A percentile compares a stretch with the other conserved stretches of the same genome.
These are phyloP conservation scores for Coemansia nantahalensis DNA, from an alignment of 192 early-diverging fungal species.

Conservation along the genomic window DNA sequence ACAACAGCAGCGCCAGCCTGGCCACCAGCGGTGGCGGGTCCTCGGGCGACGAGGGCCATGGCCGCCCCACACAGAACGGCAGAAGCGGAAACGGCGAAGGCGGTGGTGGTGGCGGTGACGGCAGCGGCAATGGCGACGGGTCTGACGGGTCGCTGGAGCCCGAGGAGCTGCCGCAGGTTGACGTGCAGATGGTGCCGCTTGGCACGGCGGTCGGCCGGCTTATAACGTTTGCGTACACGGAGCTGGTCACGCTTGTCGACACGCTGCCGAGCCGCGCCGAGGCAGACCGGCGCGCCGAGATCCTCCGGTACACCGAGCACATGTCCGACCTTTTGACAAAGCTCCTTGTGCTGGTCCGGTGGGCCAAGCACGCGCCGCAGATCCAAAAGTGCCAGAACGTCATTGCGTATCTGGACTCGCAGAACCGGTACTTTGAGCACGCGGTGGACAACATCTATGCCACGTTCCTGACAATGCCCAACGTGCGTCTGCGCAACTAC, in stretches of 20 bases:
- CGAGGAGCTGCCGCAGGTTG: slow-evolving; percentile 57
- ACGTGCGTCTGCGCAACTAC: slow-evolving; percentile 70
- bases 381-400: slow-evolving; percentile 70
- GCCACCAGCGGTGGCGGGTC: too few relatives aligned
- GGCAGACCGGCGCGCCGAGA: slow-evolving; percentile 56
- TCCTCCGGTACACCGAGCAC: slow-evolving; percentile 63
- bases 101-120: slow-evolving; percentile 2
- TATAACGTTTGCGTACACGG: slow-evolving; percentile 62
- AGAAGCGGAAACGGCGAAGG: not conserved
- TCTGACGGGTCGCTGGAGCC: slow-evolving; percentile 7
- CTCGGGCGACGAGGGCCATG: too few relatives aligned
- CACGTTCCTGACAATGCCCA: slow-evolving; percentile 51
- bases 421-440: slow-evolving; percentile 59
- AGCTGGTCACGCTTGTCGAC: slow-evolving; percentile 65
- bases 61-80: not conserved
- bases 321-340: slow-evolving; percentile 68
- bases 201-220: slow-evolving; percentile 60
- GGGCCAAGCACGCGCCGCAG: slow-evolving; percentile 65
- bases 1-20: slow-evolving; percentile 1
- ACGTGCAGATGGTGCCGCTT: slow-evolving; percentile 63
- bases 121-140: not conserved
- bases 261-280: slow-evolving; percentile 61
- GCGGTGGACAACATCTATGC: slow-evolving; percentile 63
- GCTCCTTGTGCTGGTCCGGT: slow-evolving; percentile 71
- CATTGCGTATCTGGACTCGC: slow-evolving; percentile 60